phyloP scores from a whole-genome alignment of 2,329 filamentous ascomycete genomes.

The Tetracladium maxilliforme region DNA sequence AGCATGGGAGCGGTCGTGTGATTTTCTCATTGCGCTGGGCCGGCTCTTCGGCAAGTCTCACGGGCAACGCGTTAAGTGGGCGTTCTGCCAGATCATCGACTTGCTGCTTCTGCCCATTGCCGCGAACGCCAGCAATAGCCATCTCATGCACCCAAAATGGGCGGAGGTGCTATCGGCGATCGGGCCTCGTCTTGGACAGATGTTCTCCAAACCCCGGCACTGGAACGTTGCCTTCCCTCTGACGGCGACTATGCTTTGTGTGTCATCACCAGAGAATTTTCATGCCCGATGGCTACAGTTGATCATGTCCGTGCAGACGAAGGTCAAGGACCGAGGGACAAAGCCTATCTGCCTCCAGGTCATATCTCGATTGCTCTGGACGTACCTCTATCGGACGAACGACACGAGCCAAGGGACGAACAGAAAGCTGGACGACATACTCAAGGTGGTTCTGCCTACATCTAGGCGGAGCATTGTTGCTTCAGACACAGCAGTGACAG shows the following conservation, averaged over 20 bases:
- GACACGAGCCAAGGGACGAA: conserved; percentile 54
- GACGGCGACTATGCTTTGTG: conserved; percentile 74
- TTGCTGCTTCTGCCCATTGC: conserved; percentile 78
- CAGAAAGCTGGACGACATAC: conserved; percentile 79
- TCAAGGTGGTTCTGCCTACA: conserved; percentile 68
- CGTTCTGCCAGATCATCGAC: conserved; percentile 86
- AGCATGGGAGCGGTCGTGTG: conserved; percentile 74
- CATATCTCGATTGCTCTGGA: conserved; percentile 83
- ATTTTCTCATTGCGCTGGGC: conserved; percentile 71
- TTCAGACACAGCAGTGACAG: conserved; percentile 69
- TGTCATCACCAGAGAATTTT: conserved; percentile 75
- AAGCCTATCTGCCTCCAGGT: conserved; percentile 74
- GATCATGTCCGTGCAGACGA: conserved; percentile 61
- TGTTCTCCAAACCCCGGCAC: conserved; percentile 84
- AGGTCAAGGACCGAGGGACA: conserved; percentile 69
- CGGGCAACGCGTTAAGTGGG: conserved; percentile 79
- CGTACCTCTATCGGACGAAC: conserved; percentile 73
- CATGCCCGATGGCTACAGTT: conserved; percentile 76
- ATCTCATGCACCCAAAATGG: conserved; percentile 76
- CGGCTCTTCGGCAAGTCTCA: conserved; percentile 75
- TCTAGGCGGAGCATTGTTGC: conserved; percentile 70
- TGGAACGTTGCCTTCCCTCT: conserved; percentile 84
- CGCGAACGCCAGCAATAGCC: conserved; percentile 57
- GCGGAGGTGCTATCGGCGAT: conserved; percentile 68
- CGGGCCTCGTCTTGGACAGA: conserved; percentile 63